phyloP scores from a whole-genome alignment of 2,329 filamentous ascomycete species.

The Aspergillus sergii region DNA sequence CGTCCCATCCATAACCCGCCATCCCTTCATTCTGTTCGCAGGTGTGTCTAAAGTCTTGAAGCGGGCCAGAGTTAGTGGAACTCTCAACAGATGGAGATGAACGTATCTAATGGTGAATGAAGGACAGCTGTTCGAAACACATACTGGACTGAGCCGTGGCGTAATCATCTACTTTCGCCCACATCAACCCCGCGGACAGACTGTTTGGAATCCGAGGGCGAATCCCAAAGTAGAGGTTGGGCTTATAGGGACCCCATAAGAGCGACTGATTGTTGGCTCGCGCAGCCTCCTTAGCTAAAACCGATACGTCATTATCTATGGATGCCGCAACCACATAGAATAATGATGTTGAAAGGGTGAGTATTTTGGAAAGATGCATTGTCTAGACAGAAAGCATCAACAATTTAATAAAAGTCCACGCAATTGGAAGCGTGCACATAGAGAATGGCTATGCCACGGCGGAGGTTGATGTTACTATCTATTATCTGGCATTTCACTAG shows the following conservation, averaged over 20 bases:
- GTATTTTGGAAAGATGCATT: constrained; percentile 36
- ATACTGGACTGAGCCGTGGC: constrained; percentile 73
- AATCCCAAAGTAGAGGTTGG: constrained; percentile 92
- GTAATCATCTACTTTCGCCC: constrained; percentile 83
- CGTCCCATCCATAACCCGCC: constrained; percentile 95
- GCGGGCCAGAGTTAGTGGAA: constrained; percentile 19
- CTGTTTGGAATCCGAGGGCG: constrained; percentile 80
- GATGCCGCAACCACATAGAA: constrained; percentile 32
- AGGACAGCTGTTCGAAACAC: constrained; percentile 34
- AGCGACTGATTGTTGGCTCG: constrained; percentile 74
- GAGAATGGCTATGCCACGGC: constrained; percentile 4
- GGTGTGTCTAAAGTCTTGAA: constrained; percentile 80
- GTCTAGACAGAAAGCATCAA: constrained; percentile 26
- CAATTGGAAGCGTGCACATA: constrained; percentile 19
- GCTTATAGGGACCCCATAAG: constrained; percentile 93
- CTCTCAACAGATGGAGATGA: not conserved
- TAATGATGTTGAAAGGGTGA: constrained; percentile 29
- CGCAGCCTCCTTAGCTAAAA: constrained; percentile 43
- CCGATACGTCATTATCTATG: constrained; percentile 33
- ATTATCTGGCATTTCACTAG: constrained; percentile 23
- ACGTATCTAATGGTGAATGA: not conserved
- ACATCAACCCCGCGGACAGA: constrained; percentile 80
- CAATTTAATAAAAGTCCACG: constrained; percentile 15
- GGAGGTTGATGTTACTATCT: constrained; percentile 14
- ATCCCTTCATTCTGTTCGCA: constrained; percentile 96